phyloP scores from a whole-genome alignment of 768 basidiomycete species.

The Chlorophyllum brunneum region DNA sequence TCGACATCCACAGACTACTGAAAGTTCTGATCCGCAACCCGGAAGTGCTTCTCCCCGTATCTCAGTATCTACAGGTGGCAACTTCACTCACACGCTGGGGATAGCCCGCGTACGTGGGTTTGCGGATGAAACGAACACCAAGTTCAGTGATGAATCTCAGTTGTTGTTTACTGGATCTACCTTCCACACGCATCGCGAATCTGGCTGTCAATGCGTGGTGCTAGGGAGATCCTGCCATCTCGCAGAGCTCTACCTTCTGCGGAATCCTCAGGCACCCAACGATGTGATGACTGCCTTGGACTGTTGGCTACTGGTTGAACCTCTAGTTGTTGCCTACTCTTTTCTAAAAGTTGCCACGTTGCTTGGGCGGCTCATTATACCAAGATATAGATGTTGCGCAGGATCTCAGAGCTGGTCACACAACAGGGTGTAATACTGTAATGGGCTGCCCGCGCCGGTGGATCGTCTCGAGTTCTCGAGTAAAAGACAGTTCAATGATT shows the following conservation, averaged over 20 bases:
- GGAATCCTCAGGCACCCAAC: constrained; percentile 10
- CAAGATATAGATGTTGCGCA: too few relatives aligned
- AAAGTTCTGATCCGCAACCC: constrained; percentile 12
- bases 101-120: background rate
- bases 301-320: background rate
- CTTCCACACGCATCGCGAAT: constrained; percentile 2
- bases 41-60: constrained; percentile 10
- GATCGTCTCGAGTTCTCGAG: too few relatives aligned
- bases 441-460: too few relatives aligned
- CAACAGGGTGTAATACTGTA: too few relatives aligned
- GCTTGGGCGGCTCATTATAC: too few relatives aligned
- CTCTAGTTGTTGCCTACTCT: too few relatives aligned
- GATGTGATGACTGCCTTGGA: background rate
- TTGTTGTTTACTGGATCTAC: background rate
- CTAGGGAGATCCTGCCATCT: constrained; percentile 2
- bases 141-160: constrained; percentile 1
- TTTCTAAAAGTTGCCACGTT: too few relatives aligned
- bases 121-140: background rate
- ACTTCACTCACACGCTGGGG: background rate
- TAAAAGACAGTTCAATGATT: too few relatives aligned
- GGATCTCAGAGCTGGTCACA: too few relatives aligned
- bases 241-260: background rate
- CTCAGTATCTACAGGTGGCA: constrained; percentile 9
- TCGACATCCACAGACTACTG: background rate
- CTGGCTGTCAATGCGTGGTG: background rate